Evolutionary conservation across 768 basidiomycete genomes (phyloP).

Genomic region (Lactarius evosmus): DNA sequence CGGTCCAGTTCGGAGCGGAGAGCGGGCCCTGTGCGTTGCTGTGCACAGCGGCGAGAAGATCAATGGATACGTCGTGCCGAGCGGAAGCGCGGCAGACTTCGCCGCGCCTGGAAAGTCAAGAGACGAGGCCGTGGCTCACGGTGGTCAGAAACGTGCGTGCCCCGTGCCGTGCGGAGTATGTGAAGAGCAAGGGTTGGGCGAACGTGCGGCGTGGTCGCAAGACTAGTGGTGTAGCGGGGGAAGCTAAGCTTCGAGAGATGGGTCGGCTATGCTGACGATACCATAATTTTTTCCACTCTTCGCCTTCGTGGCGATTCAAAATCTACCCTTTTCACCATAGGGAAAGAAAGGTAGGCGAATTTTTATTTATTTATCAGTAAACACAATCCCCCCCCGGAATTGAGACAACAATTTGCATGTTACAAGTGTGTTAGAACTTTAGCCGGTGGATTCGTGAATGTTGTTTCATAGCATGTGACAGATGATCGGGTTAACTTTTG

Average conservation of each 20-base stretch:
- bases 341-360: neutral
- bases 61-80: slow-evolving; percentile 7
- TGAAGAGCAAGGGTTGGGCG: slow-evolving; percentile 23
- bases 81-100: slow-evolving; percentile 19
- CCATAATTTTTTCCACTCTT: slow-evolving; percentile 26
- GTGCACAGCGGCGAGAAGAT: slow-evolving; percentile 9
- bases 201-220: slow-evolving; percentile 18
- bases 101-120: neutral
- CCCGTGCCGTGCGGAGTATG: slow-evolving; percentile 10
- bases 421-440: neutral
- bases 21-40: slow-evolving; percentile 19
- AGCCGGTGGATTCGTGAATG: neutral
- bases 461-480: neutral
- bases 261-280: slow-evolving; percentile 17
- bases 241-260: slow-evolving; percentile 19
- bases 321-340: neutral
- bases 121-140: slow-evolving; percentile 5
- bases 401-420: neutral
- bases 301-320: slow-evolving; percentile 21
- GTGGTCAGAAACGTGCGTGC: slow-evolving; percentile 26
- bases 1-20: slow-evolving; percentile 19
- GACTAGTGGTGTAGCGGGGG: slow-evolving; percentile 25
- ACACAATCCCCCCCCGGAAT: too few relatives aligned
- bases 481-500: neutral
- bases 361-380: too few relatives aligned